Conservation (phyloP, 139 green algal genomes). For the Closterium sp. region DNA sequence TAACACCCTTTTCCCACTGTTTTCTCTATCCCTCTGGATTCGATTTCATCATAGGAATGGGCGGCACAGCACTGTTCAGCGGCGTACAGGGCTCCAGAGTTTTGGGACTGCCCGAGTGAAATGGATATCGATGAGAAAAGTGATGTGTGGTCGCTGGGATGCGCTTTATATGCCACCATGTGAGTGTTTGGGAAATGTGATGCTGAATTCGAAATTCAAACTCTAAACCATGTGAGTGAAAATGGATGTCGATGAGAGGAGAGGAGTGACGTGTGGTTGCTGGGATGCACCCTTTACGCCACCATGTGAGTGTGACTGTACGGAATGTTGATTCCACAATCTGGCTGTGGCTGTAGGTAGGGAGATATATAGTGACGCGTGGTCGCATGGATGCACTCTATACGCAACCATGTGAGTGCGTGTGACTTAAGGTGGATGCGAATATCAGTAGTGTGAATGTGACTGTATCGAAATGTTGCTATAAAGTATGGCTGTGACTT, state of each 20-base stretch:
- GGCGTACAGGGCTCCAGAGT: conserved; percentile 86
- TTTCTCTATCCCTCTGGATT: neutral
- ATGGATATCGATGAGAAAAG: conserved; percentile 69
- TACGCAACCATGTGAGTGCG: conserved; percentile 54
- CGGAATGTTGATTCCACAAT: neutral
- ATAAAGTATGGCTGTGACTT: conserved; percentile 80
- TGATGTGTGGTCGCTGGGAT: conserved; percentile 86
- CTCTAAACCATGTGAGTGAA: too few species aligned
- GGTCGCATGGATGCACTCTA: conserved; percentile 80
- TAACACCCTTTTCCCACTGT: too few species aligned
- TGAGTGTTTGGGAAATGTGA: conserved; percentile 17
- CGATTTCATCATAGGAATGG: conserved; percentile 42
- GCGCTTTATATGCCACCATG: conserved; percentile 65
- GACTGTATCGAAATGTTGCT: conserved; percentile 66
- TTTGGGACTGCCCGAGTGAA: conserved; percentile 78
- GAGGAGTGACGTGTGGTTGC: conserved; percentile 78
- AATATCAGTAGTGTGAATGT: conserved; percentile 15
- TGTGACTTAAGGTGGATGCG: neutral
- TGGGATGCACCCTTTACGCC: conserved; percentile 74
- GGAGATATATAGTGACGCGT: conserved; percentile 68
- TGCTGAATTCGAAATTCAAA: too few species aligned
- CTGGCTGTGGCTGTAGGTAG: neutral
- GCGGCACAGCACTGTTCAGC: conserved; percentile 72
- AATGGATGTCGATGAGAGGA: conserved; percentile 64
- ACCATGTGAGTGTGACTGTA: conserved; percentile 48